These are phyloP conservation scores for Hanseniaspora mollemarum DNA, from an alignment of 805 yeast genomes.

Conservation along the genomic window DNA sequence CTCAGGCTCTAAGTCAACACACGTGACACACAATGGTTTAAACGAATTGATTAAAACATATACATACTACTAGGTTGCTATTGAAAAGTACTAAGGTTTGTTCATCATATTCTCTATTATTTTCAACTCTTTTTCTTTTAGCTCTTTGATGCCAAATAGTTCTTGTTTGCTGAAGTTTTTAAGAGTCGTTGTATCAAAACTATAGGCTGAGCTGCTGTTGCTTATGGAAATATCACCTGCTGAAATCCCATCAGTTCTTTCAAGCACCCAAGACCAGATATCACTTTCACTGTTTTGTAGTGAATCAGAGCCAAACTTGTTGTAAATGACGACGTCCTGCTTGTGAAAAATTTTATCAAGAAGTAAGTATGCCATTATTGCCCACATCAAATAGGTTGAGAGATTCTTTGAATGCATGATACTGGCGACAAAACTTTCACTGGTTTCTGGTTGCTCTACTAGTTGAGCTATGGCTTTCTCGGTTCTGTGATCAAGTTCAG, in stretches of 20 bases:
- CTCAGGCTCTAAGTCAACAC: no score
- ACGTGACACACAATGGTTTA: no score
- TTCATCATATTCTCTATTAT: neutral
- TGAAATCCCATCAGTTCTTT: neutral
- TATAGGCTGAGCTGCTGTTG: neutral
- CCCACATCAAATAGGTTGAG: constrained; percentile 1
- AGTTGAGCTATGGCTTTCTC: no score
- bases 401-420: neutral
- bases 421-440: neutral
- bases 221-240: neutral
- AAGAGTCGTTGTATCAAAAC: neutral
- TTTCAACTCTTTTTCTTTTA: constrained; percentile 7
- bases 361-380: neutral
- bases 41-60: neutral
- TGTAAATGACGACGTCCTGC: neutral
- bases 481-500: no score
- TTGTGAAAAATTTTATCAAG: neutral
- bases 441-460: neutral
- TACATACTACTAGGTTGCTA: neutral
- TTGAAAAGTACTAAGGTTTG: neutral
- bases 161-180: constrained; percentile 4
- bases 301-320: neutral
- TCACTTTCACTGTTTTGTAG: constrained; percentile 1
- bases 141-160: neutral
- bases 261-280: constrained; percentile 8